Conservation (phyloP, 2,329 filamentous ascomycete species). For the Fusarium nodosum region DNA sequence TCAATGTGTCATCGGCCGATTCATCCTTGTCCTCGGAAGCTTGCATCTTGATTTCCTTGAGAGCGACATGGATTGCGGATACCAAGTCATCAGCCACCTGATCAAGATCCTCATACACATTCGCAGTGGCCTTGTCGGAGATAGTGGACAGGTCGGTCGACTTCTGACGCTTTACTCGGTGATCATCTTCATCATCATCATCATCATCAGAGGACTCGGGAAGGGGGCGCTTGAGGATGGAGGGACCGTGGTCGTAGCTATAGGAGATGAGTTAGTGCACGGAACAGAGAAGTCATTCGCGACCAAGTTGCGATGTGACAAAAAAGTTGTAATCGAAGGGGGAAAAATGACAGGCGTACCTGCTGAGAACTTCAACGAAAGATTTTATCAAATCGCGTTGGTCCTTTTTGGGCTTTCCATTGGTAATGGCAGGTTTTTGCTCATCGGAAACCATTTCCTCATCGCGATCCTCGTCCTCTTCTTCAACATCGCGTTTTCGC, state of each 20-base stretch:
- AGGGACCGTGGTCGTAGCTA: constrained; percentile 68
- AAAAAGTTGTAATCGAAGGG: constrained; percentile 11
- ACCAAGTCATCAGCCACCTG: constrained; percentile 73
- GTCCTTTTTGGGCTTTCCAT: constrained; percentile 48
- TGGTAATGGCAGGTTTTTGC: constrained; percentile 44
- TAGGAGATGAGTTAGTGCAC: constrained; percentile 50
- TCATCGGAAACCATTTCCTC: constrained; percentile 50
- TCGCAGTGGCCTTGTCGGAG: constrained; percentile 65
- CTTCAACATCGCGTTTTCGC: constrained; percentile 68
- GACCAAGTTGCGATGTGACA: constrained; percentile 28
- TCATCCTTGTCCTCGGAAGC: constrained; percentile 51
- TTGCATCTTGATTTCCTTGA: constrained; percentile 61
- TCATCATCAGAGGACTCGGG: constrained; percentile 57
- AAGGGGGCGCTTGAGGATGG: constrained; percentile 68
- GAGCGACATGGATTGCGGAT: constrained; percentile 61
- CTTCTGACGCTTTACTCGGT: constrained; percentile 72
- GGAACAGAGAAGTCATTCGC: constrained; percentile 22
- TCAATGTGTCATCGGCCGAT: constrained; percentile 53
- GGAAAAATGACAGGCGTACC: constrained; percentile 51
- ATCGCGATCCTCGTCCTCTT: constrained; percentile 55
- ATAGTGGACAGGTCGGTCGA: constrained; percentile 65
- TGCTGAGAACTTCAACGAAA: constrained; percentile 56
- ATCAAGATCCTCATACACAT: constrained; percentile 71
- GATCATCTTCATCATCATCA: constrained; percentile 63
- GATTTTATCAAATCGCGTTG: constrained; percentile 56